These are phyloP conservation scores for Trifolium fragiferum DNA, from an alignment of 306 rosid genomes.

Conservation along the genomic window DNA sequence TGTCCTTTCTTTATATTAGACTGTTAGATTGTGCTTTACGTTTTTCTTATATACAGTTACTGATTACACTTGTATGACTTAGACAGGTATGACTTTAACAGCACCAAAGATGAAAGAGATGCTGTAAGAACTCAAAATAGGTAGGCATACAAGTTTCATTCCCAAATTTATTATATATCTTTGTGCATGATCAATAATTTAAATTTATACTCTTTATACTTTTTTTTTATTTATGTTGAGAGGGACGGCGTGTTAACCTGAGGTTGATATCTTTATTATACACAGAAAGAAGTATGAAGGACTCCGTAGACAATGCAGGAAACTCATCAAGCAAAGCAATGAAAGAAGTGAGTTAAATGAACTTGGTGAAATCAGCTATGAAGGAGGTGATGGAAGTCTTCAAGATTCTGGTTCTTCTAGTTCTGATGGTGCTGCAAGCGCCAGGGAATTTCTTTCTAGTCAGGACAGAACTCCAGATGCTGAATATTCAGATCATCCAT, in stretches of 20 bases:
- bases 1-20: slow-evolving; percentile 15
- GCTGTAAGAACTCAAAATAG: slow-evolving; percentile 71
- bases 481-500: slow-evolving; percentile 69
- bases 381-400: slow-evolving; percentile 60
- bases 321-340: slow-evolving; percentile 57
- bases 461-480: slow-evolving; percentile 67
- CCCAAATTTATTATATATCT: slow-evolving; percentile 10
- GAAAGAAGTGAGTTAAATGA: slow-evolving; percentile 65
- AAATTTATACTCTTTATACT: slow-evolving; percentile 20
- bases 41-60: slow-evolving; percentile 38
- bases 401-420: slow-evolving; percentile 80
- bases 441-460: slow-evolving; percentile 88
- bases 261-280: slow-evolving; percentile 45
- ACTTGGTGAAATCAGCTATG: slow-evolving; percentile 55
- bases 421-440: slow-evolving; percentile 87
- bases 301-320: slow-evolving; percentile 81
- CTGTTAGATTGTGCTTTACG: not conserved
- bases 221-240: slow-evolving; percentile 8
- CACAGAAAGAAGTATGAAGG: slow-evolving; percentile 85
- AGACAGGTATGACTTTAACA: slow-evolving; percentile 85
- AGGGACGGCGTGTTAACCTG: slow-evolving; percentile 14
- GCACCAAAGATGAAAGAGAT: slow-evolving; percentile 86
- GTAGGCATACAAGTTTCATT: slow-evolving; percentile 47
- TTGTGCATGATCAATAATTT: slow-evolving; percentile 20
- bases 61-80: slow-evolving; percentile 43